phyloP scores from a whole-genome alignment of 345 rosid genomes.

The Aurinia saxatilis region DNA sequence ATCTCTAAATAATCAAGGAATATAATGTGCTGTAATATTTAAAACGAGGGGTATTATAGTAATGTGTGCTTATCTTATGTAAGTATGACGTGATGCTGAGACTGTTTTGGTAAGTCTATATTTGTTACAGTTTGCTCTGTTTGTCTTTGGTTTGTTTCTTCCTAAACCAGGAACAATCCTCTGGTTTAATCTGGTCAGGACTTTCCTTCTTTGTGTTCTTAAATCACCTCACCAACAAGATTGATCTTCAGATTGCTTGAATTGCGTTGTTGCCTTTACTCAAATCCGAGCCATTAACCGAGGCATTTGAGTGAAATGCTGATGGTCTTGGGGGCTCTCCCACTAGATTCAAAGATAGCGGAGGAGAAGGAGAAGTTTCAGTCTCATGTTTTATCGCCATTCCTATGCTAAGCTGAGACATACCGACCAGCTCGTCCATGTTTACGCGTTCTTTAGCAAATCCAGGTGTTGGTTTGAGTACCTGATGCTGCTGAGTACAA shows the following conservation, averaged over 20 bases:
- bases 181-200: constrained; percentile 1
- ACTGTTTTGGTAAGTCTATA: constrained; percentile 15
- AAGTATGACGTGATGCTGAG: constrained; percentile 18
- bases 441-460: constrained; percentile 64
- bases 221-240: background rate
- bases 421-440: constrained; percentile 67
- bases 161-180: constrained; percentile 7
- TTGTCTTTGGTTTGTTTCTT: constrained; percentile 1
- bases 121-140: constrained; percentile 18
- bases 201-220: constrained; percentile 1
- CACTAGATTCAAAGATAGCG: constrained; percentile 53
- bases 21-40: background rate
- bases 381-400: constrained; percentile 35
- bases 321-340: constrained; percentile 78
- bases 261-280: constrained; percentile 58
- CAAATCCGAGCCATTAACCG: constrained; percentile 42
- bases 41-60: background rate
- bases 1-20: background rate
- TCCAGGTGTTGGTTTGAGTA: constrained; percentile 68
- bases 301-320: constrained; percentile 68
- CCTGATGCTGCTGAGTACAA: constrained; percentile 43
- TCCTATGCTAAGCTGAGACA: constrained; percentile 72
- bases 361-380: constrained; percentile 29
- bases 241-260: constrained; percentile 53
- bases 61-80: constrained; percentile 3